Percentiles rank a stretch among this genome's conserved stretches.
phyloP scores from a whole-genome alignment of 345 rosid genomes.

The Erucastrum elatum region DNA sequence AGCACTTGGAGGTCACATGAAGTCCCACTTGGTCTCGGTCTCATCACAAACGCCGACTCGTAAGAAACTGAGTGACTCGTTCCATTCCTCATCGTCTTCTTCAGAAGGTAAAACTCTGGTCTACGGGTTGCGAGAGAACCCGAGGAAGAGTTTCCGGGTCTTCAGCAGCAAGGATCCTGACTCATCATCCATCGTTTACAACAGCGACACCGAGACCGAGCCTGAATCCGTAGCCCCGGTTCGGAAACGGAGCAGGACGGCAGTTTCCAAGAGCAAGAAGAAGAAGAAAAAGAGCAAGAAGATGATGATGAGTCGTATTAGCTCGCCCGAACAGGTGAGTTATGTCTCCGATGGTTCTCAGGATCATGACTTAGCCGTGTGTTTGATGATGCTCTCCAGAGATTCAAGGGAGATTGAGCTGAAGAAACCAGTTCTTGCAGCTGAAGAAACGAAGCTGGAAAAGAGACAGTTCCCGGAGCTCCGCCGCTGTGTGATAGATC shows the following conservation, averaged over 20 bases:
- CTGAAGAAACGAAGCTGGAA: slow-evolving; percentile 39
- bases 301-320: slow-evolving; percentile 11
- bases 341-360: slow-evolving; percentile 69
- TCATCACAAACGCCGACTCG: slow-evolving; percentile 37
- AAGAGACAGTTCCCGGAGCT: slow-evolving; percentile 29
- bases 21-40: slow-evolving; percentile 77
- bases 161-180: slow-evolving; percentile 50
- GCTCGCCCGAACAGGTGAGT: slow-evolving; percentile 74
- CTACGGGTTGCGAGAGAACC: slow-evolving; percentile 73
- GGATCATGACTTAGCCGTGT: slow-evolving; percentile 82
- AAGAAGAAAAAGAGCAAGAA: slow-evolving; percentile 18
- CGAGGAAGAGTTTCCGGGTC: slow-evolving; percentile 60
- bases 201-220: slow-evolving; percentile 70
- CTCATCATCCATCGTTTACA: slow-evolving; percentile 48
- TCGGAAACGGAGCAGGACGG: slow-evolving; percentile 47
- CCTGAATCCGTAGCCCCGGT: slow-evolving; percentile 63
- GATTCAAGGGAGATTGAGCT: slow-evolving; percentile 53
- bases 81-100: slow-evolving; percentile 56
- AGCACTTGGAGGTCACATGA: slow-evolving; percentile 97
- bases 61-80: slow-evolving; percentile 32
- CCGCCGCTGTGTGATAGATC: slow-evolving; percentile 64
- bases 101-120: slow-evolving; percentile 46
- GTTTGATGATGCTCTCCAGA: slow-evolving; percentile 93
- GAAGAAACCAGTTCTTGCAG: slow-evolving; percentile 30
- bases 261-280: slow-evolving; percentile 27